Base-by-base conservation (phyloP, 2,329 filamentous ascomycete species). In the Rhexocercosporidium sp. region DNA sequence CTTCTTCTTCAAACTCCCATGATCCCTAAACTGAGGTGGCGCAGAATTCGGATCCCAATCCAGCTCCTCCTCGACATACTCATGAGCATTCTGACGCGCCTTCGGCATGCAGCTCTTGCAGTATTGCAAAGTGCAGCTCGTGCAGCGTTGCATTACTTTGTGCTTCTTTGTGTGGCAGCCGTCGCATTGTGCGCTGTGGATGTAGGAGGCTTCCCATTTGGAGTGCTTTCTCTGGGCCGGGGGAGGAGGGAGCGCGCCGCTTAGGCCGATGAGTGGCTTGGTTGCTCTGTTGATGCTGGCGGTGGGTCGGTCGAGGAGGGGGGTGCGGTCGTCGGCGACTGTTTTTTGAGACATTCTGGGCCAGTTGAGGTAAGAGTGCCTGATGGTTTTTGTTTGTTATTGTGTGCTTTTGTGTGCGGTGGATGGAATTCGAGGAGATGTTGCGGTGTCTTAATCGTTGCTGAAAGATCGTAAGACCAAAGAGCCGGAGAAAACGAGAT, bases 161-260 rank as follows among this genome's bases (percentile, higher is more conserved):
- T 57, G 53, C 14, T 39, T 57, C 31, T 57, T 57, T n/a, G 31
- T 57, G 53, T 57, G 53, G 20, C 53, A 57, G 9, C 53, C 53
- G 5, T 57, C 53, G n/a, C 53, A 57, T n/a, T 57, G 34, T 1
- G 53, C 31, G 53, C 31, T 39, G 53, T 57, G 53, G 16, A 22
- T 39, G 31, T 57, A 57, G 31, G 18, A 39, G 1, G 34, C 8
- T 16, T 22, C 18, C 31, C 53, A 57, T 16, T n/a, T 39, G 31
- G 11, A 6, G n/a, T 57, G 53, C 1, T 25, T 57, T 14, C 1
- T 25, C 7, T 1, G n/a, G 4, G 44, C n/a, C 14, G 34, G 31
- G 6, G 34, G 31, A 7, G 20, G 53, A 3, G 53, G 53, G 9
- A 57, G 53, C 3, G 31, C 9, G 9, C 51, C 29, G 11, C 51